Evolutionary conservation across 202 grass and related monocot genomes (phyloP).

Genomic region (Carex sylvatica): DNA sequence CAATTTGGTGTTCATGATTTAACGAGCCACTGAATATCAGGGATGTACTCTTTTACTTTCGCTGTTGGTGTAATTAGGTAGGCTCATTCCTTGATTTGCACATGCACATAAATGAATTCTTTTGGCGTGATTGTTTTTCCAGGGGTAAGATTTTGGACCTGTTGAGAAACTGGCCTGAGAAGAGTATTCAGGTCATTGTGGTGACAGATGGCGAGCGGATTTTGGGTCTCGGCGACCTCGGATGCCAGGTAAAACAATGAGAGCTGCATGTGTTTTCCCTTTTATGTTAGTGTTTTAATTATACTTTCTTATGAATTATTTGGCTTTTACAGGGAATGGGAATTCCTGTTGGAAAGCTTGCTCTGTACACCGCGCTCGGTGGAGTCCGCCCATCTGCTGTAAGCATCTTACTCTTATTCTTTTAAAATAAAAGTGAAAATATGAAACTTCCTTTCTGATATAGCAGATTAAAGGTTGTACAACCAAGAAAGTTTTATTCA

Average conservation of each 20-base stretch:
- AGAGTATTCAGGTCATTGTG: slow-evolving; percentile 80
- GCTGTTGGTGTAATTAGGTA: slow-evolving; percentile 9
- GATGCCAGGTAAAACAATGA: slow-evolving; percentile 74
- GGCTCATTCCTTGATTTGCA: background rate
- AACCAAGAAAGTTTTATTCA: background rate
- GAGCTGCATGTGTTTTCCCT: slow-evolving; percentile 15
- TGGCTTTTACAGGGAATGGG: slow-evolving; percentile 84
- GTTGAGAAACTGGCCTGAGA: slow-evolving; percentile 97
- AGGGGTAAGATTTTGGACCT: slow-evolving; percentile 94
- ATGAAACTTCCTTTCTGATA: background rate
- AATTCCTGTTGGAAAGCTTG: slow-evolving; percentile 98
- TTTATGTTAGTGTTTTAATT: slow-evolving; percentile 24
- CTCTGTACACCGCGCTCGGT: slow-evolving; percentile 95
- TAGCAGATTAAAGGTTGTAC: slow-evolving; percentile 7
- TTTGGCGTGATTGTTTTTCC: slow-evolving; percentile 18
- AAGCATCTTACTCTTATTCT: slow-evolving; percentile 28
- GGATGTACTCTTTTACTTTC: background rate
- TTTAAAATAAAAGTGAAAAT: background rate
- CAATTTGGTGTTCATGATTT: background rate
- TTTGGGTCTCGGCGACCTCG: slow-evolving; percentile 96
- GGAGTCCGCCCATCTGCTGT: slow-evolving; percentile 91
- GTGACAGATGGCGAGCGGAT: slow-evolving; percentile 99
- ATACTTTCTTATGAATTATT: slow-evolving; percentile 26
- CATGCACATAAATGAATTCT: slow-evolving; percentile 17
- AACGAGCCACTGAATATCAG: background rate